Conservation (phyloP, 2,329 filamentous ascomycete species). For the Penicillium sp. region DNA sequence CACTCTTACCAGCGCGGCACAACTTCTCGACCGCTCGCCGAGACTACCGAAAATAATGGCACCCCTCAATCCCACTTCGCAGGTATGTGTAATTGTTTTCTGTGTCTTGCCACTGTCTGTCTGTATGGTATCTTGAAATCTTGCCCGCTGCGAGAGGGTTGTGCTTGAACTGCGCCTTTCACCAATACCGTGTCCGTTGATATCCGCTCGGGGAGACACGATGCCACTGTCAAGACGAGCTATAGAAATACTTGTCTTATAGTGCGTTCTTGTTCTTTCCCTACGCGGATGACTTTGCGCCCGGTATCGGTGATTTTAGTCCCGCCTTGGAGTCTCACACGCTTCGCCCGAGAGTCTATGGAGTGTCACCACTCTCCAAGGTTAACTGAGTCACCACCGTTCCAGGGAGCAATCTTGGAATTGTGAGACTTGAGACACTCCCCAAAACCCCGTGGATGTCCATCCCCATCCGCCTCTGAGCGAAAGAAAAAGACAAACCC, state of each 20-base stretch:
- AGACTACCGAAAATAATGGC: constrained; percentile 22
- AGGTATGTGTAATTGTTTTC: constrained; percentile 24
- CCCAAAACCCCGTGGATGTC: constrained; percentile 19
- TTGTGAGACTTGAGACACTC: neutral
- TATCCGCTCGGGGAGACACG: neutral
- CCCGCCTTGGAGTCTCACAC: neutral
- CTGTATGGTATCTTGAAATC: constrained; percentile 8
- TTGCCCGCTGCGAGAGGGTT: neutral
- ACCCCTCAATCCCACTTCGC: constrained; percentile 28
- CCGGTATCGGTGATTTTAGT: neutral
- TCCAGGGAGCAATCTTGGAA: neutral
- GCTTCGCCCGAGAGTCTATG: neutral
- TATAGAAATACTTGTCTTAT: neutral
- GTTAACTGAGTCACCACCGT: neutral
- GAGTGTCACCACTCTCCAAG: neutral
- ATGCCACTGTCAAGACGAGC: neutral
- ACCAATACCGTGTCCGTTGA: neutral
- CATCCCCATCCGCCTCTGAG: constrained; percentile 18
- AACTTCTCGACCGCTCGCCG: neutral
- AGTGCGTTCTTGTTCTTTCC: neutral
- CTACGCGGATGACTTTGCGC: neutral
- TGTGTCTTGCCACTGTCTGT: constrained; percentile 13
- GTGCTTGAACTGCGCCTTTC: neutral
- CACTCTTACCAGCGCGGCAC: neutral
- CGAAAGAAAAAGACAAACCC: neutral